These are phyloP conservation scores for Yamadazyma sp. DNA, from an alignment of 805 yeast genomes.

Conservation along the genomic window DNA sequence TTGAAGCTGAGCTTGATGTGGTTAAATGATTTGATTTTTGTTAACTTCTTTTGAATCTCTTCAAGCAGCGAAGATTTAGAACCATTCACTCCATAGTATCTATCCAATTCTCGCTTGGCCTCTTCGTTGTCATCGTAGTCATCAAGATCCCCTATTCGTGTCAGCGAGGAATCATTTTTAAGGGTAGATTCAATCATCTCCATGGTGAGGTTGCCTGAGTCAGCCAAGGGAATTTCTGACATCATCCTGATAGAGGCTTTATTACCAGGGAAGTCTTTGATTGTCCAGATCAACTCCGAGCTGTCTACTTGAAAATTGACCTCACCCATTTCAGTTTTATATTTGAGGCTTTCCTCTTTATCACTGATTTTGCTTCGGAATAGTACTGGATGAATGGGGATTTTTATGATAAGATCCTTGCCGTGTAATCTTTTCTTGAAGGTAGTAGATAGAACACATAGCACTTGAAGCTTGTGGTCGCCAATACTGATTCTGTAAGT, in stretches of 20 bases:
- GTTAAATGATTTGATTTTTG: constrained; percentile 16
- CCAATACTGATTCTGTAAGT: constrained; percentile 25
- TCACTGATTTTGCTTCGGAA: constrained; percentile 19
- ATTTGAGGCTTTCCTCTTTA: constrained; percentile 51
- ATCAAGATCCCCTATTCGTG: constrained; percentile 3
- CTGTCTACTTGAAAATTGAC: constrained; percentile 72
- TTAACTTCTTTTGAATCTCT: constrained; percentile 17
- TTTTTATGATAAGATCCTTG: constrained; percentile 26
- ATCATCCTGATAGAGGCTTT: constrained; percentile 49
- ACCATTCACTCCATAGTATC: constrained; percentile 38
- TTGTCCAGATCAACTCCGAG: constrained; percentile 69
- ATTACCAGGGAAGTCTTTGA: constrained; percentile 66
- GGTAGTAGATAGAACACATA: constrained; percentile 34
- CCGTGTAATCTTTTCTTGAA: constrained; percentile 38
- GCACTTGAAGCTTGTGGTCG: constrained; percentile 29
- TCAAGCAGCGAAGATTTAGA: constrained; percentile 28
- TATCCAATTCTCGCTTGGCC: constrained; percentile 31
- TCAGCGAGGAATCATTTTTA: not conserved
- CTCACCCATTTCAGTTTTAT: constrained; percentile 69
- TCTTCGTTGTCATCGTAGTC: constrained; percentile 25
- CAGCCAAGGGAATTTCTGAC: constrained; percentile 39
- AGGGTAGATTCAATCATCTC: constrained; percentile 1
- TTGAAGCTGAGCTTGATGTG: constrained; percentile 30
- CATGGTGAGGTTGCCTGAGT: constrained; percentile 18
- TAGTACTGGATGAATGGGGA: constrained; percentile 38